Percentiles rank a stretch among this genome's conserved stretches.
These are phyloP conservation scores for Paecilomyces variotii DNA, from an alignment of 2,329 filamentous ascomycete species.

Conservation along the genomic window DNA sequence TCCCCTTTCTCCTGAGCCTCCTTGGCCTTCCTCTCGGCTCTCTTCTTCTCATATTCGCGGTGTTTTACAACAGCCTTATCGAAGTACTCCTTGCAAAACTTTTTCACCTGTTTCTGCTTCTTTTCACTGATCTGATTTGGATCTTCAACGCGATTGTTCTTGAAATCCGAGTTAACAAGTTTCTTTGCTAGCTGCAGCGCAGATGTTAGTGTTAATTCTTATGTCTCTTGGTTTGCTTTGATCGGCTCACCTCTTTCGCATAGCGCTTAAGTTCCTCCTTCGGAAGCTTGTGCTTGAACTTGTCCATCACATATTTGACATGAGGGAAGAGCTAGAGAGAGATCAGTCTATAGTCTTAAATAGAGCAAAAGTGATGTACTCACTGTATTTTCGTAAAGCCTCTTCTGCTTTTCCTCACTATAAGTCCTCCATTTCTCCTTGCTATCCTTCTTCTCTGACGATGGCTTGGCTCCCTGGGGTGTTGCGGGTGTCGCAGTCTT, in stretches of 20 bases:
- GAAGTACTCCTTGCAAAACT: constrained; percentile 75
- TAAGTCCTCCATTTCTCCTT: constrained; percentile 45
- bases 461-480: constrained; percentile 51
- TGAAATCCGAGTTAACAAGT: constrained; percentile 84
- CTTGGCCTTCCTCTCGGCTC: constrained; percentile 39
- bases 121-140: constrained; percentile 69
- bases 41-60: constrained; percentile 58
- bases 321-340: constrained; percentile 64
- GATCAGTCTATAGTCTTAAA: neutral
- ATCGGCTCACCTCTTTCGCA: constrained; percentile 50
- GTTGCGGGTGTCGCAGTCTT: constrained; percentile 54
- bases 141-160: constrained; percentile 76
- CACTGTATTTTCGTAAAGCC: constrained; percentile 89
- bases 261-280: constrained; percentile 65
- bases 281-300: constrained; percentile 77
- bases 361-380: constrained; percentile 21
- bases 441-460: constrained; percentile 40
- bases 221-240: neutral
- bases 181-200: constrained; percentile 62
- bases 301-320: constrained; percentile 77
- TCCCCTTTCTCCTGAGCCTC: constrained; percentile 14
- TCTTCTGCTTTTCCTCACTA: constrained; percentile 76
- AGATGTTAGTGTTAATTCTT: neutral
- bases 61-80: constrained; percentile 79
- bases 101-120: constrained; percentile 74